phyloP scores from a whole-genome alignment of 306 rosid genomes.

The Inga leiocalycina region DNA sequence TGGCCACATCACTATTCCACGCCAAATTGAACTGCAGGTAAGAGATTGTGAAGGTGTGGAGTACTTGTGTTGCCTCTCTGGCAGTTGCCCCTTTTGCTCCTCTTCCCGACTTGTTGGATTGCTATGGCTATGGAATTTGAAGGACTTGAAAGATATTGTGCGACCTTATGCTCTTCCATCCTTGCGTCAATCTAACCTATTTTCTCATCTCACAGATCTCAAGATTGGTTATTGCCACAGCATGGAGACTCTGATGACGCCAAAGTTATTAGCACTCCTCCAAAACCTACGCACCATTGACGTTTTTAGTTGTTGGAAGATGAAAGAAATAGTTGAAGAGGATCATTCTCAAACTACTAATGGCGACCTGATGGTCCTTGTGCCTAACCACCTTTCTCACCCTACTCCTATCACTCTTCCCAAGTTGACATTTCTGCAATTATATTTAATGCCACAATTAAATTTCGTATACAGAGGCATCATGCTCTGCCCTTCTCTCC shows the following conservation, averaged over 20 bases:
- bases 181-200: not conserved
- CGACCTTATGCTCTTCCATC: not conserved
- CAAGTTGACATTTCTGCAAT: not conserved
- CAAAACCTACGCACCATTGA: not conserved
- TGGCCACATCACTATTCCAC: not conserved
- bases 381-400: not conserved
- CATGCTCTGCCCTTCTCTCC: not conserved
- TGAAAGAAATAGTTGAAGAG: not conserved
- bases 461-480: not conserved
- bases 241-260: not conserved
- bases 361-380: no score
- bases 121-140: accelerated
- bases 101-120: not conserved
- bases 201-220: not conserved
- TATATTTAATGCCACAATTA: accelerated
- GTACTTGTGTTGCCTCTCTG: not conserved
- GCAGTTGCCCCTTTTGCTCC: not conserved
- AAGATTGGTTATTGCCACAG: accelerated
- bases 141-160: not conserved
- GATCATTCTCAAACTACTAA: not conserved
- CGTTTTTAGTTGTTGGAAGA: accelerated
- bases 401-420: not conserved
- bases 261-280: not conserved
- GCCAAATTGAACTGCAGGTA: not conserved
- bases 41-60: accelerated